A percentile compares a stretch with the other conserved stretches of the same genome.
phyloP scores from a whole-genome alignment of 176 grass and related monocot species.

The Ensete ventricosum region DNA sequence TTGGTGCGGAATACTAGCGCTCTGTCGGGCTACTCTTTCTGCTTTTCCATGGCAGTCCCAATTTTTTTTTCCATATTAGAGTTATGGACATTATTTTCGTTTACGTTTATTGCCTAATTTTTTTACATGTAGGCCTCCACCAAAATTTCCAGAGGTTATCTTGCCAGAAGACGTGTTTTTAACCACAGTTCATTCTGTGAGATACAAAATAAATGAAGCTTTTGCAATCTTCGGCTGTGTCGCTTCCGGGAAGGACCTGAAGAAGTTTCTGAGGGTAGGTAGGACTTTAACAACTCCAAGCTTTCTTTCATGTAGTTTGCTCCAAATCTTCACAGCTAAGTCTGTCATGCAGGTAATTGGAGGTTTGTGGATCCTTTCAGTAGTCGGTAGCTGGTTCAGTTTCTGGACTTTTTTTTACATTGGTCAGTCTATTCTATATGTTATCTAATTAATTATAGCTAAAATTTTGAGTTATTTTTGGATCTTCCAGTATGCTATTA shows the following conservation, averaged over 20 bases:
- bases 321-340: background rate
- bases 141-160: constrained; percentile 62
- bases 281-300: background rate
- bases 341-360: constrained; percentile 45
- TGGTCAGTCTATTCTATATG: constrained; percentile 29
- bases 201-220: constrained; percentile 69
- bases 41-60: background rate
- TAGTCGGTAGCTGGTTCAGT: constrained; percentile 77
- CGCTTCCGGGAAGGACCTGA: constrained; percentile 65
- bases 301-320: background rate
- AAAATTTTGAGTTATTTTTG: background rate
- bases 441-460: background rate
- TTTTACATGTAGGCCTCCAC: constrained; percentile 48
- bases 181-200: constrained; percentile 28
- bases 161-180: constrained; percentile 49
- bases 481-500: background rate
- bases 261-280: constrained; percentile 67
- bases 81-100: background rate
- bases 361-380: constrained; percentile 66
- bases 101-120: background rate
- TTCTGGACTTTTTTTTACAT: constrained; percentile 78
- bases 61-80: background rate
- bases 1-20: too few species aligned
- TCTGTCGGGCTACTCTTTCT: too few species aligned
- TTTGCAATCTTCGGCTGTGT: constrained; percentile 53